Percentiles rank a stretch among this genome's conserved stretches.
phyloP scores from a whole-genome alignment of 495 filamentous ascomycete species.

The Lichenothelia convexa region DNA sequence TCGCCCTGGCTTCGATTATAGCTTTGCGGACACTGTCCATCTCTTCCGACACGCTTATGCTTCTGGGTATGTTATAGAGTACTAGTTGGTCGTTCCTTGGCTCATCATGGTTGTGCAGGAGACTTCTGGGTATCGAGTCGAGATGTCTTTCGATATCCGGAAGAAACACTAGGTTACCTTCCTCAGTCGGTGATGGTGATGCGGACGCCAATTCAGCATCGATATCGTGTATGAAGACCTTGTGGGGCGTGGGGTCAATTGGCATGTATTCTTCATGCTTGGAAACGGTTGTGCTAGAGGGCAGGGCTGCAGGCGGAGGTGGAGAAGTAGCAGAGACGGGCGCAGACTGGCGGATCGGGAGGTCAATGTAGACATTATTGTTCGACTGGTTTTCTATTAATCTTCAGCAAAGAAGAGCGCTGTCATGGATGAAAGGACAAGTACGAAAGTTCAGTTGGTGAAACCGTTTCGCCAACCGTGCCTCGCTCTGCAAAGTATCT shows the following conservation, averaged over 20 bases:
- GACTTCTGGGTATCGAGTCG: slow-evolving; percentile 46
- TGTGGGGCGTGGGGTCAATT: slow-evolving; percentile 71
- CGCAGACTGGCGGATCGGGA: too few relatives aligned
- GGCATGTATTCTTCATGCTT: slow-evolving; percentile 49
- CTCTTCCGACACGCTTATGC: slow-evolving; percentile 55
- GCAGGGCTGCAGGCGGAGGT: slow-evolving; percentile 3
- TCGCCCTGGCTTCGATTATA: slow-evolving; percentile 62
- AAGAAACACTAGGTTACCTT: slow-evolving; percentile 47
- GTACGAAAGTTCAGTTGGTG: slow-evolving; percentile 65
- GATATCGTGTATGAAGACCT: slow-evolving; percentile 76
- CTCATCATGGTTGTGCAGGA: slow-evolving; percentile 29
- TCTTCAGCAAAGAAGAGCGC: too few relatives aligned
- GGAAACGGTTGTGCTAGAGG: slow-evolving; percentile 1
- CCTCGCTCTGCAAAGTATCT: slow-evolving; percentile 17
- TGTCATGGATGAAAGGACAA: slow-evolving; percentile 14
- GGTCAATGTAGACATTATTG: too few relatives aligned
- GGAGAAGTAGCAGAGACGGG: slow-evolving; percentile 19
- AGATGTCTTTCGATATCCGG: slow-evolving; percentile 72
- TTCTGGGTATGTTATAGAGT: slow-evolving; percentile 61
- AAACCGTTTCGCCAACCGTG: slow-evolving; percentile 58
- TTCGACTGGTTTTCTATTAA: too few relatives aligned
- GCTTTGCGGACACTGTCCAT: slow-evolving; percentile 69
- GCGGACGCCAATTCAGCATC: slow-evolving; percentile 66
- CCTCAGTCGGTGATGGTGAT: slow-evolving; percentile 21
- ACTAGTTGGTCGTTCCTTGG: slow-evolving; percentile 48